Percentiles rank a stretch among this genome's conserved stretches.
These are phyloP conservation scores for Forsythia viridissima DNA, from an alignment of 257 asterid species.

Conservation along the genomic window DNA sequence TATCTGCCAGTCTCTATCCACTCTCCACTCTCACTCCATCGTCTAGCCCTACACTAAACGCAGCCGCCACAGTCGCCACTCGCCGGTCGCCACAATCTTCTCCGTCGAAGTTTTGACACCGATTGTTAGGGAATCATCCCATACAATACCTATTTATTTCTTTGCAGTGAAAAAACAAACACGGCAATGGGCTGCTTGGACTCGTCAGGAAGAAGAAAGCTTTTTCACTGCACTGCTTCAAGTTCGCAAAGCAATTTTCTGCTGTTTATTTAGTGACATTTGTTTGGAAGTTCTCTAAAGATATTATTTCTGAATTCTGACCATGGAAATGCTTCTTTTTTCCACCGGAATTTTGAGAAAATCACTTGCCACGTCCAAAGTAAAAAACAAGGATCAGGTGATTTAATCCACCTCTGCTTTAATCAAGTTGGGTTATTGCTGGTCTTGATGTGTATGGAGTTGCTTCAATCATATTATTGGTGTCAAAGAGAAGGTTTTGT, in stretches of 20 bases:
- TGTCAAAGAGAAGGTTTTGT: conserved; percentile 57
- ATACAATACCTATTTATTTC: conserved; percentile 23
- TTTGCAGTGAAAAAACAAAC: conserved; percentile 72
- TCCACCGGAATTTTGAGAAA: conserved; percentile 83
- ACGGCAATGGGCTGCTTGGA: conserved; percentile 99
- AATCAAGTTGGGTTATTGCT: conserved; percentile 44
- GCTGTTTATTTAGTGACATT: conserved; percentile 23
- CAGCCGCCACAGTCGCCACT: too few species aligned
- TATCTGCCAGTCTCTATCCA: too few species aligned
- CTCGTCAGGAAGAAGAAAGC: conserved; percentile 96
- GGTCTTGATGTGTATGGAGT: conserved; percentile 58
- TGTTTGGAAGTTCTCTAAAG: conserved; percentile 12
- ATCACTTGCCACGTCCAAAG: conserved; percentile 93
- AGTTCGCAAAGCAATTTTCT: conserved; percentile 84
- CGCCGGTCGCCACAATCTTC: too few species aligned
- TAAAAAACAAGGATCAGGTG: conserved; percentile 97
- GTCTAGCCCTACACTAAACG: too few species aligned
- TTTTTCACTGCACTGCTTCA: conserved; percentile 91
- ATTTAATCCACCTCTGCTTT: conserved; percentile 32
- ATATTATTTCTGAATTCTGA: conserved; percentile 24
- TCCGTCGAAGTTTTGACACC: too few species aligned
- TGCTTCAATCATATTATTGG: conserved; percentile 67
- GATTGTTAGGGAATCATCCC: conserved; percentile 5
- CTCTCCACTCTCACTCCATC: too few species aligned
- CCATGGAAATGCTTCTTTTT: conserved; percentile 15